A percentile compares a stretch with the other conserved stretches of the same genome.
Conservation (phyloP, 352 stramenopile species). For the Phytophthora pistaciae region DNA sequence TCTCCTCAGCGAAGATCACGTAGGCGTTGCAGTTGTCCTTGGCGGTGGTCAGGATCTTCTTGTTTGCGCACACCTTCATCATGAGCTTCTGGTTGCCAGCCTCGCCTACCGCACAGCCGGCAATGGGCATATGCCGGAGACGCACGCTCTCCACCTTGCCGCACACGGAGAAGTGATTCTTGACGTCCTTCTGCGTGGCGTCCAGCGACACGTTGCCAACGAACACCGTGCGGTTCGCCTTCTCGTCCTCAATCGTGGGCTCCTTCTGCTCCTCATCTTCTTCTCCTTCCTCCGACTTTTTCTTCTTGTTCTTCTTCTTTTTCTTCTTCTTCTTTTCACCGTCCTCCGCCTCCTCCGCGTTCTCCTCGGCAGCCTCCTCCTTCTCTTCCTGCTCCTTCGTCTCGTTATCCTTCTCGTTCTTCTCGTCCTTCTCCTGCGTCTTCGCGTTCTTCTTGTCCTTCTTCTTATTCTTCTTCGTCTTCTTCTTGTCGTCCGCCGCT, state of each 20-base stretch:
- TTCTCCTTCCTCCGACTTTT: conserved; percentile 11
- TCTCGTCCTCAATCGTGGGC: conserved; percentile 53
- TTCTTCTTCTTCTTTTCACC: conserved; percentile 31
- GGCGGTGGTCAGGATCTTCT: conserved; percentile 79
- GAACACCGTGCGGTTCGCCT: conserved; percentile 88
- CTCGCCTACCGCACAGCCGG: conserved; percentile 85
- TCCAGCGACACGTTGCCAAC: conserved; percentile 93
- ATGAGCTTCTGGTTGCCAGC: conserved; percentile 93
- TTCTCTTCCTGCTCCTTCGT: conserved; percentile 28
- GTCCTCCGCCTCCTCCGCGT: conserved; percentile 3
- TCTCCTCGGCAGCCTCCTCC: conserved; percentile 4
- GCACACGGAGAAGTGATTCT: conserved; percentile 84
- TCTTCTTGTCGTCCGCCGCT: conserved; percentile 5
- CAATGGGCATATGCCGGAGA: conserved; percentile 88
- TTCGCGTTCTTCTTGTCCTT: conserved; percentile 13
- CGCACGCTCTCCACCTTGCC: conserved; percentile 89
- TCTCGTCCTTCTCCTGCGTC: conserved; percentile 9
- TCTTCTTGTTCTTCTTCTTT: conserved; percentile 36
- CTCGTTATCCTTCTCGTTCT: conserved; percentile 15
- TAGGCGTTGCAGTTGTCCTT: conserved; percentile 94
- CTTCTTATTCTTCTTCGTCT: conserved; percentile 14
- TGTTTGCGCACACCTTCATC: conserved; percentile 92
- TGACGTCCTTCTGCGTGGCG: conserved; percentile 82
- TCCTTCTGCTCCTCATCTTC: conserved; percentile 29
- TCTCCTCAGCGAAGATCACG: conserved; percentile 81